Evolutionary conservation across 2,329 filamentous ascomycete species (phyloP).

Genomic region (Daldinia sp.): DNA sequence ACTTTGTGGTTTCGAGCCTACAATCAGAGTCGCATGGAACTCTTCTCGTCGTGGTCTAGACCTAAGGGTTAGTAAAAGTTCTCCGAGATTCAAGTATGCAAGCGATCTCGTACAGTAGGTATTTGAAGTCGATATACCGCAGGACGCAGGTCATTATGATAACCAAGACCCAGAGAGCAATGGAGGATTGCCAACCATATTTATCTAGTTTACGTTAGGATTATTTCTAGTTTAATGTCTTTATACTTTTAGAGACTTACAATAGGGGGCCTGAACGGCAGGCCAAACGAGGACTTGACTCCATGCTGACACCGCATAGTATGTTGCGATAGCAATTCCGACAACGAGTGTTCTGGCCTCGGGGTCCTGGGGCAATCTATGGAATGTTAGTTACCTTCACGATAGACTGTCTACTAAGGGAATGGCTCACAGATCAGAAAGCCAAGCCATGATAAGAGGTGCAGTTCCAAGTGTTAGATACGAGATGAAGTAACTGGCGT

Average conservation of each 20-base stretch:
- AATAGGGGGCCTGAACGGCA: conserved; percentile 63
- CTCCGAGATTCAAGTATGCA: neutral
- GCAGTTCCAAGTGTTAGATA: conserved; percentile 63
- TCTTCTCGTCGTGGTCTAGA: conserved; percentile 36
- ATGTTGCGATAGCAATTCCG: conserved; percentile 61
- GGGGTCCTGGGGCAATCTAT: conserved; percentile 59
- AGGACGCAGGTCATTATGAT: conserved; percentile 59
- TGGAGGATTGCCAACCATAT: conserved; percentile 62
- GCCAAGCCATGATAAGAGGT: conserved; percentile 65
- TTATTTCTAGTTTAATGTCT: neutral
- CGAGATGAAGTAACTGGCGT: conserved; percentile 65
- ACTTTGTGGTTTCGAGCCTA: conserved; percentile 22
- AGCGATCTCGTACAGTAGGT: conserved; percentile 49
- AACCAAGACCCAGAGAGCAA: conserved; percentile 59
- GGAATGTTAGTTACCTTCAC: conserved; percentile 7
- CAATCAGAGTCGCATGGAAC: conserved; percentile 32
- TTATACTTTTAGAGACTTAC: conserved; percentile 46
- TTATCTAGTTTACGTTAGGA: conserved; percentile 49
- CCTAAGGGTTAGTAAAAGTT: conserved; percentile 6
- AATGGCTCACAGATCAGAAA: conserved; percentile 55
- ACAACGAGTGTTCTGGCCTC: conserved; percentile 63
- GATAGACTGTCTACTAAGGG: neutral
- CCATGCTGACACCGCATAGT: conserved; percentile 65
- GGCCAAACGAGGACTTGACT: conserved; percentile 66
- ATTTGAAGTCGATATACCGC: conserved; percentile 59